Percentiles rank a stretch among this genome's conserved stretches.
phyloP scores from a whole-genome alignment of 495 filamentous ascomycete species.

The Durotheca rogersii region DNA sequence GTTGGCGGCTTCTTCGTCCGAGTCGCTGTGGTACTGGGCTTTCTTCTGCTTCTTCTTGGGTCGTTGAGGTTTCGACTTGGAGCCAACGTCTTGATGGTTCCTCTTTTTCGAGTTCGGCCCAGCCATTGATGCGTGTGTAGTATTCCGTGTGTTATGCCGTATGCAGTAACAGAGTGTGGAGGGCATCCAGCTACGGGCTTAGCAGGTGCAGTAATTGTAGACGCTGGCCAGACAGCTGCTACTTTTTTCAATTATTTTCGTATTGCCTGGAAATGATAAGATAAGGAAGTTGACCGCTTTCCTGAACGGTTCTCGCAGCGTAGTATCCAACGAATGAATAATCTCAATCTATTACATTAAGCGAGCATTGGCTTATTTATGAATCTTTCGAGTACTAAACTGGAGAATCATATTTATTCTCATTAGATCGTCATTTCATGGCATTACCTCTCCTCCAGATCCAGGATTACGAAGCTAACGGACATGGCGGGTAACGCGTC shows the following conservation, averaged over 20 bases:
- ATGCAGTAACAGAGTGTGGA: no score
- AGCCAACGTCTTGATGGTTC: slow-evolving; percentile 47
- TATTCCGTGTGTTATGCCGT: not conserved
- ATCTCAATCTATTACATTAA: no score
- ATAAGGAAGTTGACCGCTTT: not conserved
- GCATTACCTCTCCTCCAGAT: slow-evolving; percentile 2
- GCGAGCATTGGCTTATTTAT: no score
- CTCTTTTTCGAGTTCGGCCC: slow-evolving; percentile 20
- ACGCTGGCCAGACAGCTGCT: no score
- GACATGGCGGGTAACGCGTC: slow-evolving; percentile 29
- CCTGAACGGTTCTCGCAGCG: no score
- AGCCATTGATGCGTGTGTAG: slow-evolving; percentile 17
- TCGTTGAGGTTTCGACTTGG: slow-evolving; percentile 53
- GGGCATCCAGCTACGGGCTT: no score
- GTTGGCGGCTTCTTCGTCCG: slow-evolving; percentile 50
- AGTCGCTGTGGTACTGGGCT: slow-evolving; percentile 75
- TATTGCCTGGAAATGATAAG: no score
- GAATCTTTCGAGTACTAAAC: no score
- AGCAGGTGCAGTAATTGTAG: no score
- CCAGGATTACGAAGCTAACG: slow-evolving; percentile 26
- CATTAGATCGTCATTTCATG: no score
- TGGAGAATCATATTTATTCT: not conserved
- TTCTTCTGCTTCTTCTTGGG: slow-evolving; percentile 72
- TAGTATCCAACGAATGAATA: no score
- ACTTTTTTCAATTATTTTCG: no score